These are phyloP conservation scores for Aspergillus aculeatinus DNA, from an alignment of 2,329 filamentous ascomycete species.

Conservation along the genomic window DNA sequence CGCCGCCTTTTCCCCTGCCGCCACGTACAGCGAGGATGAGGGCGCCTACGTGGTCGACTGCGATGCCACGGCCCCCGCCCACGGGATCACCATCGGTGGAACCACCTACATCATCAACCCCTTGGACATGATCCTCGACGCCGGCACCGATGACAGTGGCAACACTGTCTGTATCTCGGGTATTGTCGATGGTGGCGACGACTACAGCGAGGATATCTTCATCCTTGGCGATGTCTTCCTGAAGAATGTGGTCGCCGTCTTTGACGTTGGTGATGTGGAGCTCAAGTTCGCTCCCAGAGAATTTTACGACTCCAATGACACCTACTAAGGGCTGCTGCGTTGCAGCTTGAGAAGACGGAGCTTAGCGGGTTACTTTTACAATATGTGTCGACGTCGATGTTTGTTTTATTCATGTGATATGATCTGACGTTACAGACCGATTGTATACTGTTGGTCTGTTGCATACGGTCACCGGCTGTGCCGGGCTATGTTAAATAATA, in stretches of 20 bases:
- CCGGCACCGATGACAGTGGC: constrained; percentile 16
- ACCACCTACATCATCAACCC: constrained; percentile 31
- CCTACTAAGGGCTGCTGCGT: not conserved
- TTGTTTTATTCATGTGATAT: too few species aligned
- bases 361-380: too few species aligned
- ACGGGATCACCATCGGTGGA: constrained; percentile 44
- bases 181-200: constrained; percentile 16
- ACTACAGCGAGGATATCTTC: constrained; percentile 15
- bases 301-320: constrained; percentile 6
- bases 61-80: constrained; percentile 39
- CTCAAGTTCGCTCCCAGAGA: constrained; percentile 30
- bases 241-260: constrained; percentile 51
- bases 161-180: constrained; percentile 19
- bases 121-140: constrained; percentile 29
- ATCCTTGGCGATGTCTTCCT: constrained; percentile 46
- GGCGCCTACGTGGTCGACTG: constrained; percentile 45
- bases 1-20: constrained; percentile 43
- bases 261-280: constrained; percentile 49
- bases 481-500: too few species aligned
- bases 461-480: too few species aligned
- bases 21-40: constrained; percentile 28
- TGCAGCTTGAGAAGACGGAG: too few species aligned
- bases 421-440: too few species aligned
- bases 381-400: too few species aligned
- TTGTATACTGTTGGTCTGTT: too few species aligned